phyloP scores from a whole-genome alignment of 2,329 filamentous ascomycete species.

The Neonectria magnoliae region DNA sequence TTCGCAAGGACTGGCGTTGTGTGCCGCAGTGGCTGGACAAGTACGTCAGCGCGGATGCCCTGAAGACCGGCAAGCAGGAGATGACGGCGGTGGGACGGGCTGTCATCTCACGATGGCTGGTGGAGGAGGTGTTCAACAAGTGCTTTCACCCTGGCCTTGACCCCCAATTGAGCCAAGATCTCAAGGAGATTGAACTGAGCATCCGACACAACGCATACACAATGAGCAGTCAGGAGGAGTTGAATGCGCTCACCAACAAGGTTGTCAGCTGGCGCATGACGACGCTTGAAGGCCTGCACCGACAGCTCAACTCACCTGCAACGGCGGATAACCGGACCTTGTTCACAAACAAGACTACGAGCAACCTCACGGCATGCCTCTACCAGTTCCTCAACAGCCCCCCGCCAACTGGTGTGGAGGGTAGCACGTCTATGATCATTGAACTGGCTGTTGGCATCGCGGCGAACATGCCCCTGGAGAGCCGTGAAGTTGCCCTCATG shows the following conservation, averaged over 20 bases:
- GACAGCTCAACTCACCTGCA: conserved; percentile 71
- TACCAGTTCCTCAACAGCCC: conserved; percentile 80
- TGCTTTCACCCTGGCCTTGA: conserved; percentile 94
- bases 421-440: conserved; percentile 90
- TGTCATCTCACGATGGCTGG: conserved; percentile 87
- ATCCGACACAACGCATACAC: conserved; percentile 82
- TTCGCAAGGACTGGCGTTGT: conserved; percentile 90
- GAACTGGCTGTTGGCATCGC: conserved; percentile 89
- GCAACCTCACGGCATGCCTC: conserved; percentile 74
- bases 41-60: conserved; percentile 85
- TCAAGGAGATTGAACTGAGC: conserved; percentile 89
- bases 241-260: conserved; percentile 86
- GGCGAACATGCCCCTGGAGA: conserved; percentile 88
- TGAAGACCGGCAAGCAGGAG: conserved; percentile 90
- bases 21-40: conserved; percentile 83
- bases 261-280: conserved; percentile 93
- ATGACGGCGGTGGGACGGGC: conserved; percentile 96
- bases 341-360: conserved; percentile 76
- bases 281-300: conserved; percentile 88
- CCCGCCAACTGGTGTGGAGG: conserved; percentile 82
- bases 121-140: conserved; percentile 89
- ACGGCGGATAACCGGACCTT: conserved; percentile 72
- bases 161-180: conserved; percentile 74
- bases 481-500: conserved; percentile 86
- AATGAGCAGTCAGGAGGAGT: conserved; percentile 83